Percentiles rank a stretch among this genome's conserved stretches.
These are phyloP conservation scores for Ceratocystis colombiana DNA, from an alignment of 2,329 filamentous ascomycete species.

Conservation along the genomic window DNA sequence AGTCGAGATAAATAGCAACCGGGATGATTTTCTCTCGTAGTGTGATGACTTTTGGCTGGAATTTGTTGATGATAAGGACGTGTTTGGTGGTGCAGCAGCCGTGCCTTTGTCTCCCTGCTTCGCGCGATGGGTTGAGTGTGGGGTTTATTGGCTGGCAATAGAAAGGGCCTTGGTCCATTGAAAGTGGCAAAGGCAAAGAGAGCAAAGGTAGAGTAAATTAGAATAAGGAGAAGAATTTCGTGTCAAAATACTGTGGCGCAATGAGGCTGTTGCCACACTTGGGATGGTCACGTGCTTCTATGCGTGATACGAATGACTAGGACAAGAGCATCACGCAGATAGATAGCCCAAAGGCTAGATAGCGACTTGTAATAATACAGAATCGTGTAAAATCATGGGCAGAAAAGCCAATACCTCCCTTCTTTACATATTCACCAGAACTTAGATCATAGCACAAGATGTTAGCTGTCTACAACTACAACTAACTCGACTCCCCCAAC, in stretches of 20 bases:
- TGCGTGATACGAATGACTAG: neutral
- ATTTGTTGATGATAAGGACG: constrained; percentile 6
- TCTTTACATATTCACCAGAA: neutral
- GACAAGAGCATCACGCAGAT: neutral
- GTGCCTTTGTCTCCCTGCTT: constrained; percentile 14
- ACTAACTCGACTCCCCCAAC: neutral
- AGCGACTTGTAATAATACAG: too few species aligned
- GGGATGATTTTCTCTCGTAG: constrained; percentile 2
- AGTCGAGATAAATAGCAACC: constrained; percentile 2
- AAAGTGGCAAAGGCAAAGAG: neutral
- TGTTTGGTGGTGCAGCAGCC: constrained; percentile 17
- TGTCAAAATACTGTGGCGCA: neutral
- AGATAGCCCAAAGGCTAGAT: too few species aligned
- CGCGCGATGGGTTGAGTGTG: constrained; percentile 18
- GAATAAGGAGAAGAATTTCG: neutral
- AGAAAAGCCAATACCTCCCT: too few species aligned
- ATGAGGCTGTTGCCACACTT: neutral
- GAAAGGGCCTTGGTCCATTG: neutral
- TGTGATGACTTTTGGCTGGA: constrained; percentile 10
- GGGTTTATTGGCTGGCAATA: constrained; percentile 14
- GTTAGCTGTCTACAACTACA: neutral
- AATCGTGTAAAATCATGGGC: too few species aligned
- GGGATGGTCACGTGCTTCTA: neutral
- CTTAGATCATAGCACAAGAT: neutral
- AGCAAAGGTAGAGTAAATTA: neutral